These are phyloP conservation scores for Bolboschoenus planiculmis DNA, from an alignment of 176 grass and related monocot genomes.

Conservation along the genomic window DNA sequence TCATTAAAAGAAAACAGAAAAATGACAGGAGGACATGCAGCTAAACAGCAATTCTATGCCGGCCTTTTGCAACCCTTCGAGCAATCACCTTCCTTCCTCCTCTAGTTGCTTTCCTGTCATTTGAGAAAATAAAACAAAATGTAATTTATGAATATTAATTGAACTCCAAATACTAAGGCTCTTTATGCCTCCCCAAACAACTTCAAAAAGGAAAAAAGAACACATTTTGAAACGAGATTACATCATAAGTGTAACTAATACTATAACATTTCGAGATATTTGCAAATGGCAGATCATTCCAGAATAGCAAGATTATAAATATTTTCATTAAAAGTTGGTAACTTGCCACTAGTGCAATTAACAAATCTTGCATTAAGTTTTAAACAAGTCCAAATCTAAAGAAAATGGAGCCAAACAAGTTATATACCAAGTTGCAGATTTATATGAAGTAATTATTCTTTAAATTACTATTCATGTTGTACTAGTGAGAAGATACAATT, in stretches of 20 bases:
- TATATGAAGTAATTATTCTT: neutral
- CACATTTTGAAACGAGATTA: neutral
- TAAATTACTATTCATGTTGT: neutral
- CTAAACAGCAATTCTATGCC: slow-evolving; percentile 67
- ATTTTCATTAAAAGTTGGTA: neutral
- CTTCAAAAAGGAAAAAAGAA: neutral
- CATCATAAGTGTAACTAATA: neutral
- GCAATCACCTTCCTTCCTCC: slow-evolving; percentile 79
- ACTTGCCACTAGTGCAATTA: neutral
- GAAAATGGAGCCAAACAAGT: neutral
- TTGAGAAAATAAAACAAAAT: neutral
- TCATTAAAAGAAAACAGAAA: neutral
- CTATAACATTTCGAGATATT: neutral
- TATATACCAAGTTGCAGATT: neutral
- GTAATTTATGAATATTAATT: neutral
- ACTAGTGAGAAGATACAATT: neutral
- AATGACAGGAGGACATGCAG: neutral
- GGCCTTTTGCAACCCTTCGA: slow-evolving; percentile 74
- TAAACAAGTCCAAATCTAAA: neutral
- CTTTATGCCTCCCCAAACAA: neutral
- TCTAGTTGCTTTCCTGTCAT: slow-evolving; percentile 59
- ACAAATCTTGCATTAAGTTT: neutral
- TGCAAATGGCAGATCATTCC: neutral
- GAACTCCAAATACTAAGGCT: neutral
- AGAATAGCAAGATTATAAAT: neutral